Conservation (phyloP, 2,329 filamentous ascomycete genomes). For the Penicillium oxalicum region DNA sequence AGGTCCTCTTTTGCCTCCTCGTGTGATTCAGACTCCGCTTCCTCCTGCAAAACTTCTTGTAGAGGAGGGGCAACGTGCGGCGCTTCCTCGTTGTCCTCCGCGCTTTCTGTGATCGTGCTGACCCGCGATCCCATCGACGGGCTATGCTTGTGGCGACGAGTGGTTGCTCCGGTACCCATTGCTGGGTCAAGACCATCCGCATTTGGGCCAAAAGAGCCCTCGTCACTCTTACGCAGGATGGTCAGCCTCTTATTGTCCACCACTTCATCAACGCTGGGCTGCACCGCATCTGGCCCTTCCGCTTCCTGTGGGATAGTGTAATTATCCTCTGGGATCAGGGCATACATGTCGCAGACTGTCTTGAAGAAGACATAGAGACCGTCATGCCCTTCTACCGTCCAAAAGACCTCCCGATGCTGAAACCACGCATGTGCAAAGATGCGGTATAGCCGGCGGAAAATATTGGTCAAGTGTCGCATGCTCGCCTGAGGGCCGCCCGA, state of each 20-base stretch:
- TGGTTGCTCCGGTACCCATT: conserved; percentile 60
- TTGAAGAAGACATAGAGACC: conserved; percentile 96
- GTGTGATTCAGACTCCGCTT: conserved; percentile 8
- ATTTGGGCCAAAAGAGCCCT: conserved; percentile 14
- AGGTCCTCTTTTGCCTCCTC: conserved; percentile 6
- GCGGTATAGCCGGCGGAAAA: conserved; percentile 87
- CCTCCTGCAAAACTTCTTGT: conserved; percentile 14
- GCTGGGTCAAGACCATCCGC: conserved; percentile 40
- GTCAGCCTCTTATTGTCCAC: conserved; percentile 30
- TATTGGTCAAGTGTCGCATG: conserved; percentile 73
- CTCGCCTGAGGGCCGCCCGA: conserved; percentile 40
- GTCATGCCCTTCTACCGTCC: conserved; percentile 84
- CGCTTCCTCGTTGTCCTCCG: conserved; percentile 60
- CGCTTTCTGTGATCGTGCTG: conserved; percentile 73
- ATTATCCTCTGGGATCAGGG: conserved; percentile 83
- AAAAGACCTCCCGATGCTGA: conserved; percentile 90
- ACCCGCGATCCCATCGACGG: conserved; percentile 74
- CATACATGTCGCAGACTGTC: conserved; percentile 88
- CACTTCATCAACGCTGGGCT: conserved; percentile 19
- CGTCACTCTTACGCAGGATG: conserved; percentile 32
- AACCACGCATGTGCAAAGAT: conserved; percentile 99
- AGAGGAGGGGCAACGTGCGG: conserved; percentile 8
- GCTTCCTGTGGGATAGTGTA: conserved; percentile 93
- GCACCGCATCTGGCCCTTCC: conserved; percentile 64
- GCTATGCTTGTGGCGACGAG: conserved; percentile 75